Conservation (phyloP, 2,329 filamentous ascomycete species). For the Kalmusia sp. region DNA sequence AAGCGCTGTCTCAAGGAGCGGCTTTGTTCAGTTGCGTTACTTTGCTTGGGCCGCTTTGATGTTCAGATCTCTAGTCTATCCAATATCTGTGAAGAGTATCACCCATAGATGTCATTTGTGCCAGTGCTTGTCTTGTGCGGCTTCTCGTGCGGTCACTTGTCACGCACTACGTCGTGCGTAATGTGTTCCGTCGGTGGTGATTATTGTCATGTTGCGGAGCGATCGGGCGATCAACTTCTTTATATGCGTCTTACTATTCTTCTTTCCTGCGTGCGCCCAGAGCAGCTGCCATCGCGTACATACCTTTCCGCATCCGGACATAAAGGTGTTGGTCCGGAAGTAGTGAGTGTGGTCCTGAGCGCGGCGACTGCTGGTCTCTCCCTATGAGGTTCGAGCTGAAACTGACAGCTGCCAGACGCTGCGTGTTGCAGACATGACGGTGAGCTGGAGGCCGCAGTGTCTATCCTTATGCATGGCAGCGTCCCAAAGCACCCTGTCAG, state of each 20-base stretch:
- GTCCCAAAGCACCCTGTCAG: constrained; percentile 9
- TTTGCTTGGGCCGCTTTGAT: neutral
- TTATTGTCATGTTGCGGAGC: neutral
- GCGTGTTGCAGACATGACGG: neutral
- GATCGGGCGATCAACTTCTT: neutral
- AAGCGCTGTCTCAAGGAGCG: too few relatives aligned
- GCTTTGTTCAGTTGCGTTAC: too few relatives aligned
- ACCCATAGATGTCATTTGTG: neutral
- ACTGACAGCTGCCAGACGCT: constrained; percentile 5
- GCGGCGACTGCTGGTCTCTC: constrained; percentile 13
- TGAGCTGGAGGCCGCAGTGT: constrained; percentile 2
- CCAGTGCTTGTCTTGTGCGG: neutral
- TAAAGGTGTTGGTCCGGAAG: constrained; percentile 10
- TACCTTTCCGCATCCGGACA: constrained; percentile 28
- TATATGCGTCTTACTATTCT: constrained; percentile 1
- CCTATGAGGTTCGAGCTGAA: neutral
- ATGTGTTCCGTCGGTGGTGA: constrained; percentile 2
- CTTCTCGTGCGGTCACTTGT: neutral
- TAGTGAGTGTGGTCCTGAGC: neutral
- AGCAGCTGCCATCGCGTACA: constrained; percentile 7
- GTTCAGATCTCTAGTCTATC: neutral
- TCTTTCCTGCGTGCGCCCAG: constrained; percentile 1
- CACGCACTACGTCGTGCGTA: neutral
- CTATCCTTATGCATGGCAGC: constrained; percentile 14
- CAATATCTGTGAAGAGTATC: neutral